Percentiles rank a stretch among this genome's conserved stretches.
Evolutionary conservation across 129 eudicot species (phyloP).

Genomic region (Saussurea involucrata): DNA sequence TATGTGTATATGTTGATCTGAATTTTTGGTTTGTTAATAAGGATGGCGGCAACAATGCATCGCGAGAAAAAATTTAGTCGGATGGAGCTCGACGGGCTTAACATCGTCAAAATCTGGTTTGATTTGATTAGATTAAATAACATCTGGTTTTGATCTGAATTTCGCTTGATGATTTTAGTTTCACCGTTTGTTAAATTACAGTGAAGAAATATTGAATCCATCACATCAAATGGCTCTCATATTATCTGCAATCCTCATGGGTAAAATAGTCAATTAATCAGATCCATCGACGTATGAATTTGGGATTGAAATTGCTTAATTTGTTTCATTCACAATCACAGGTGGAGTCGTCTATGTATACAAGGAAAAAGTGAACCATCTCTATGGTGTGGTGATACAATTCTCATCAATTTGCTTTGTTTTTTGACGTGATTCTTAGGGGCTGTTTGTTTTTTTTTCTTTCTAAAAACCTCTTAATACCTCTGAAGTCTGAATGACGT

Average conservation of each 20-base stretch:
- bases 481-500: too few relatives aligned
- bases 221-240: conserved; percentile 93
- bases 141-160: background rate
- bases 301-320: background rate
- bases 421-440: background rate
- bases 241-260: conserved; percentile 98
- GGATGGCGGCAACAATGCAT: conserved; percentile 98
- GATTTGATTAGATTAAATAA: background rate
- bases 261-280: conserved; percentile 29
- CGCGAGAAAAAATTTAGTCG: conserved; percentile 51
- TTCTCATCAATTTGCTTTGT: background rate
- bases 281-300: background rate
- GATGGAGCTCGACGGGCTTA: conserved; percentile 71
- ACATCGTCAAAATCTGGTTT: conserved; percentile 77
- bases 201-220: conserved; percentile 91
- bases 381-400: conserved; percentile 81
- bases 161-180: background rate
- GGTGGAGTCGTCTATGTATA: conserved; percentile 97
- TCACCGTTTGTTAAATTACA: conserved; percentile 19
- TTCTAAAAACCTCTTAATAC: too few relatives aligned
- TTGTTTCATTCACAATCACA: conserved; percentile 26
- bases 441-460: too few relatives aligned
- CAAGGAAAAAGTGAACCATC: conserved; percentile 91
- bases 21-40: conserved; percentile 15
- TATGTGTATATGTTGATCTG: background rate